These are phyloP conservation scores for Debaryomyces subglobosus DNA, from an alignment of 1,139 yeast genomes.

Conservation along the genomic window DNA sequence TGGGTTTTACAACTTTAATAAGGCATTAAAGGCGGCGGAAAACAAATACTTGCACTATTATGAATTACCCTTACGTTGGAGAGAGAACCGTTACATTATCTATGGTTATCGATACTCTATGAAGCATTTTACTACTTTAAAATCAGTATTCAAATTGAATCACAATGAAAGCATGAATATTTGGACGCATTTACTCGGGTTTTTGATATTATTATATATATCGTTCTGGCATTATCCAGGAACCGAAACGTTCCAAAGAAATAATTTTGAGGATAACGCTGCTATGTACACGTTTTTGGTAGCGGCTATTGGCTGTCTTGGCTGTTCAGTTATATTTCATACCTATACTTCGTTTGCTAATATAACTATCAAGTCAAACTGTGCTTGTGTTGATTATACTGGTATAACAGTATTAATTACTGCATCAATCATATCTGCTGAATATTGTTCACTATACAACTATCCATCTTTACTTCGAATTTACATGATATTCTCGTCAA, in stretches of 20 bases:
- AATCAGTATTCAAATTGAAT: slow-evolving; percentile 55
- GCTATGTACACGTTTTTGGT: slow-evolving; percentile 65
- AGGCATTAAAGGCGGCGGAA: slow-evolving; percentile 60
- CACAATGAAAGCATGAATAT: slow-evolving; percentile 94
- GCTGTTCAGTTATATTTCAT: slow-evolving; percentile 88
- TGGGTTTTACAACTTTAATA: slow-evolving; percentile 60
- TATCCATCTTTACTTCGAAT: slow-evolving; percentile 51
- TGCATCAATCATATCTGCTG: slow-evolving; percentile 86
- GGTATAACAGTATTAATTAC: slow-evolving; percentile 91
- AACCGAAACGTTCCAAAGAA: slow-evolving; percentile 43
- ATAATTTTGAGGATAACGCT: slow-evolving; percentile 49
- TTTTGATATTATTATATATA: slow-evolving; percentile 58
- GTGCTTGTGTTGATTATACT: slow-evolving; percentile 94
- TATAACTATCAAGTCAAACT: slow-evolving; percentile 62
- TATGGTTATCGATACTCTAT: slow-evolving; percentile 84
- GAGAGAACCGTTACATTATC: slow-evolving; percentile 85
- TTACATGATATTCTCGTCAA: slow-evolving; percentile 62
- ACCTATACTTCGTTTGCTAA: slow-evolving; percentile 82
- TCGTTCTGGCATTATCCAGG: slow-evolving; percentile 64
- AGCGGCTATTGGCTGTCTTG: slow-evolving; percentile 76
- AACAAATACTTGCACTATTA: slow-evolving; percentile 67
- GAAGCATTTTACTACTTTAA: slow-evolving; percentile 60
- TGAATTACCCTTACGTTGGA: slow-evolving; percentile 90
- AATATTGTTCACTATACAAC: slow-evolving; percentile 74
- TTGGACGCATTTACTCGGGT: slow-evolving; percentile 88